Conservation (phyloP, 2,329 filamentous ascomycete species). For the Aspergillus hiratsukae region DNA sequence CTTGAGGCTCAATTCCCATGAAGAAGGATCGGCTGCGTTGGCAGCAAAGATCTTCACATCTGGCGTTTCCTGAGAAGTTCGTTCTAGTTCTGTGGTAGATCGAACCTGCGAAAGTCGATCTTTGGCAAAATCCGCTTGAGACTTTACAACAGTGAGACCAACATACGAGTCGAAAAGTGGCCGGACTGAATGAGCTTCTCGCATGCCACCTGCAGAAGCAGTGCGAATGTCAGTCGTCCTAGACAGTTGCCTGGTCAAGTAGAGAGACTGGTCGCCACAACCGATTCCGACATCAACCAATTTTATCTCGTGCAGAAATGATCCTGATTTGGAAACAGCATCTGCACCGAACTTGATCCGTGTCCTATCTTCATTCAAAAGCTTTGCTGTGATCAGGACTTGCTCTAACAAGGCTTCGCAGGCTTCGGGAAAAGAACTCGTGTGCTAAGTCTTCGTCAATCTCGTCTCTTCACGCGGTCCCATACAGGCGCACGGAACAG, state of each 20-base stretch:
- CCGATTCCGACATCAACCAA: conserved; percentile 54
- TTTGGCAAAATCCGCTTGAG: conserved; percentile 40
- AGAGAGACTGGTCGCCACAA: conserved; percentile 55
- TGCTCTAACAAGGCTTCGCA: conserved; percentile 48
- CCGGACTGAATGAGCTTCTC: background rate
- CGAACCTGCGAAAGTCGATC: conserved; percentile 2
- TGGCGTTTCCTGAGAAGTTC: background rate
- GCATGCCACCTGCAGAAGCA: too few relatives aligned
- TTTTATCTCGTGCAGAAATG: background rate
- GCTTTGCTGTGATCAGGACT: conserved; percentile 43
- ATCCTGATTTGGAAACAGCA: background rate
- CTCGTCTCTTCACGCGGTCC: too few relatives aligned
- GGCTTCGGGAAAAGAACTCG: conserved; percentile 42
- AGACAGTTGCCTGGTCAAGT: conserved; percentile 31
- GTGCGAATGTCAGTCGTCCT: too few relatives aligned
- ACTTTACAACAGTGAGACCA: conserved; percentile 49
- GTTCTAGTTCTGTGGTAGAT: too few relatives aligned
- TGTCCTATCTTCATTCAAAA: conserved; percentile 24
- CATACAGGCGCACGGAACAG: too few relatives aligned
- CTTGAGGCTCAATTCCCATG: conserved; percentile 36
- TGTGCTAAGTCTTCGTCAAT: conserved; percentile 11
- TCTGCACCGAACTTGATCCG: conserved; percentile 6
- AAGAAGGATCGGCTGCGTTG: conserved; percentile 46
- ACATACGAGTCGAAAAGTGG: conserved; percentile 44
- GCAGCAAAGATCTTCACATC: conserved; percentile 41